phyloP scores from a whole-genome alignment of 2,329 filamentous ascomycete genomes.

The Kalaharituber pfeilii region DNA sequence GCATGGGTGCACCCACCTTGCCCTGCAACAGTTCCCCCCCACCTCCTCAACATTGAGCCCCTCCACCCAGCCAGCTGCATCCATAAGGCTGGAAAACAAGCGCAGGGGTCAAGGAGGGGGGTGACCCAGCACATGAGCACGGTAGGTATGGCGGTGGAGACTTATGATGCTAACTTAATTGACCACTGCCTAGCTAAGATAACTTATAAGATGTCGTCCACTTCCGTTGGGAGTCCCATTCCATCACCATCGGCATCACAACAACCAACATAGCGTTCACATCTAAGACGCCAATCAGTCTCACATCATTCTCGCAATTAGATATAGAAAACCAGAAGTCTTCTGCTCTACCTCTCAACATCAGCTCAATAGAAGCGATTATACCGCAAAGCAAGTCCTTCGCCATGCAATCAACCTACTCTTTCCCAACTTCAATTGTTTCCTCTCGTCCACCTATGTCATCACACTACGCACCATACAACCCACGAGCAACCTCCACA shows the following conservation, averaged over 20 bases:
- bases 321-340: background rate
- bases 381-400: background rate
- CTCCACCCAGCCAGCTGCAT: background rate
- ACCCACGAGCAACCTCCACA: slow-evolving; percentile 2
- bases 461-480: slow-evolving; percentile 9
- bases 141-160: background rate
- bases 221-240: background rate
- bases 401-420: slow-evolving; percentile 9
- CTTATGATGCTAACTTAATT: too few species aligned
- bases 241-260: background rate
- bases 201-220: background rate
- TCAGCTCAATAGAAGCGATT: background rate
- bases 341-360: background rate
- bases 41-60: background rate
- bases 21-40: background rate
- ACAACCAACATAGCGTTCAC: background rate
- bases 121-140: background rate
- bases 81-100: background rate
- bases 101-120: background rate
- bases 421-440: slow-evolving; percentile 12
- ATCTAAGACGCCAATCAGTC: background rate
- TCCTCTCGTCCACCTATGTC: slow-evolving; percentile 9
- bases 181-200: too few species aligned
- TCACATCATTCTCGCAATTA: background rate
- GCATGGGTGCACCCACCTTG: background rate